These are phyloP conservation scores for Epichloe elymi DNA, from an alignment of 2,329 filamentous ascomycete genomes.

Conservation along the genomic window DNA sequence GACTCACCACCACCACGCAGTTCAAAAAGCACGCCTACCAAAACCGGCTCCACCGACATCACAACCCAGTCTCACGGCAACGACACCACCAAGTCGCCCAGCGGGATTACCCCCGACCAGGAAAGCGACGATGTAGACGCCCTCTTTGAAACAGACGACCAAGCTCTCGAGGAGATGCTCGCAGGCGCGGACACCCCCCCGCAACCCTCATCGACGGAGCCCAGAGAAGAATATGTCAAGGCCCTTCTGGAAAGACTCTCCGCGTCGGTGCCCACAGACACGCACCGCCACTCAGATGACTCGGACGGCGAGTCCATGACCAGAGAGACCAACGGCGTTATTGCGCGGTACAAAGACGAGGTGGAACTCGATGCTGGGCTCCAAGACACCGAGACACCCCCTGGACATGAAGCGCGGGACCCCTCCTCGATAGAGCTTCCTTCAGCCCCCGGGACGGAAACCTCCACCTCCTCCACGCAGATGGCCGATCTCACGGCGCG, in stretches of 20 bases:
- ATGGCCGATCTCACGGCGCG: slow-evolving; percentile 34
- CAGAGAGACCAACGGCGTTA: slow-evolving; percentile 28
- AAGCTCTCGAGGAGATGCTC: slow-evolving; percentile 38
- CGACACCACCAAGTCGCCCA: background rate
- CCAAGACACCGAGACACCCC: background rate
- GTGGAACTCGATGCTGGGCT: slow-evolving; percentile 21
- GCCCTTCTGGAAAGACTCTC: slow-evolving; percentile 25
- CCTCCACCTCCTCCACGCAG: slow-evolving; percentile 3
- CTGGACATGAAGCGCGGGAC: background rate
- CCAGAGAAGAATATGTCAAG: slow-evolving; percentile 21
- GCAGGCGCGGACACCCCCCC: slow-evolving; percentile 22
- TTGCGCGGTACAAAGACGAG: slow-evolving; percentile 35
- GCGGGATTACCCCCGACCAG: background rate
- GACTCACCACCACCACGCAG: slow-evolving; percentile 12
- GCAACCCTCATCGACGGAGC: slow-evolving; percentile 5
- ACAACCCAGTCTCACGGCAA: background rate
- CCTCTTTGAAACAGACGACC: slow-evolving; percentile 35
- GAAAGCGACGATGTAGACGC: slow-evolving; percentile 23
- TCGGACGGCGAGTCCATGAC: slow-evolving; percentile 40
- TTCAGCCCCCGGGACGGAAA: background rate
- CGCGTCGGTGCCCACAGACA: slow-evolving; percentile 15
- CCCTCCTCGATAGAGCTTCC: background rate
- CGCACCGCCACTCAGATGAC: slow-evolving; percentile 22
- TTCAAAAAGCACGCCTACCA: background rate
- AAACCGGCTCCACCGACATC: background rate